Base-by-base conservation (phyloP, 768 basidiomycete species). In the Phallus indusiatus region DNA sequence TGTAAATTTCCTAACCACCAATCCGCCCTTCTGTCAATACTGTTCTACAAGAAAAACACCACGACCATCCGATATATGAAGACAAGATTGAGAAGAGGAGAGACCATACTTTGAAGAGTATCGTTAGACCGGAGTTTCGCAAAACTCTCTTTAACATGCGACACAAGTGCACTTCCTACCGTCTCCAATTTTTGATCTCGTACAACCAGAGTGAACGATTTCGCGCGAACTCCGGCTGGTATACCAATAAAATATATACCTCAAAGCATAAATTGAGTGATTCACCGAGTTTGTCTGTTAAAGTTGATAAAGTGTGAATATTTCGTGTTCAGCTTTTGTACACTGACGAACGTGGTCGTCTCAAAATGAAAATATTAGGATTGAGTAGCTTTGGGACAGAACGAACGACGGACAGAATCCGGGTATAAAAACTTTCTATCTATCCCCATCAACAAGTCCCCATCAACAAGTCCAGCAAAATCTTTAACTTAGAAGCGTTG, bases 1-100 rank as follows among this genome's bases (percentile, higher is more conserved):
- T 90, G 82, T 47, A 95, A 78, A 57, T 88, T 83, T 0, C 94
- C 93, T 1, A 99, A 78, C 95, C 95, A 99, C 94, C 94, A 98
- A 66, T 94, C 87, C 0, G 93, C 94, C 1, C 81, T 86, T 60
- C 91, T 88, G 48, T 88, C 83, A 55, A 96, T 82, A 18, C 75
- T 78, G 63, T 94, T 77, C 90, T 94, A 63, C 33, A 53, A 20
- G 20, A 2, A 47, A 12, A 18, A 22, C n/a, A n/a, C n/a, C n/a
- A n/a, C n/a, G n/a, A n/a, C n/a, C n/a, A n/a, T n/a, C n/a, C n/a
- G n/a, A n/a, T n/a, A n/a, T n/a, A n/a, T n/a, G n/a, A n/a, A n/a
- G n/a, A 35, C 16, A 8, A 16, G 36, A 36, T 11, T 34, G 20
- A 33, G 17, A 34, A 36, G 52, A 12, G 42, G n/a, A n/a, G 46